Percentiles rank a stretch among this genome's conserved stretches.
phyloP scores from a whole-genome alignment of 257 asterid species.

The Hygrophila difformis region DNA sequence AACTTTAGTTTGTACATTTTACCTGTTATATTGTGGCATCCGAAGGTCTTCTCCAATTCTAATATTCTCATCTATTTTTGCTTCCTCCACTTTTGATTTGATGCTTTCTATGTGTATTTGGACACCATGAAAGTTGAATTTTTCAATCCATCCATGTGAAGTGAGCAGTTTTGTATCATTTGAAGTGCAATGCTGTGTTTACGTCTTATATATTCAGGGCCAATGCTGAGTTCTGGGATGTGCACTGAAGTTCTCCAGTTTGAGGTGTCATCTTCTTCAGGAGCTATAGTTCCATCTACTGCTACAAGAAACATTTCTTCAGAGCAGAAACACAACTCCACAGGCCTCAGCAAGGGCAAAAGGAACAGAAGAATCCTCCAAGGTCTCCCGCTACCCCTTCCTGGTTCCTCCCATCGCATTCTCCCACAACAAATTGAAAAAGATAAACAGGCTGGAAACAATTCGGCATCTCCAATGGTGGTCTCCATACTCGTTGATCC shows the following conservation, averaged over 20 bases:
- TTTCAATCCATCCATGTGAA: neutral
- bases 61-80: too few relatives aligned
- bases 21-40: too few relatives aligned
- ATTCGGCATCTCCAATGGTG: constrained; percentile 71
- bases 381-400: constrained; percentile 21
- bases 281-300: constrained; percentile 53
- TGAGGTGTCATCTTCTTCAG: constrained; percentile 46
- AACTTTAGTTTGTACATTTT: too few relatives aligned
- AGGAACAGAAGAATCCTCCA: constrained; percentile 72
- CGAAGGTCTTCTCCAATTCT: too few relatives aligned
- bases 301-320: constrained; percentile 37
- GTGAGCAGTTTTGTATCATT: constrained; percentile 7
- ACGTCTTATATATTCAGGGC: constrained; percentile 40
- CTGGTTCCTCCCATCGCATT: constrained; percentile 46
- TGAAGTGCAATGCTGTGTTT: neutral
- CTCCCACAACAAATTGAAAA: constrained; percentile 33
- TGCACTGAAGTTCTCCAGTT: constrained; percentile 97
- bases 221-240: constrained; percentile 90
- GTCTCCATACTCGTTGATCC: constrained; percentile 95
- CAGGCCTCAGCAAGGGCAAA: constrained; percentile 32
- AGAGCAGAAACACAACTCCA: constrained; percentile 35
- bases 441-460: constrained; percentile 29
- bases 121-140: too few relatives aligned
- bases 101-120: too few relatives aligned
- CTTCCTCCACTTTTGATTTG: too few relatives aligned